These are phyloP conservation scores for Berberis vulgaris DNA, from an alignment of 164 flowering plant genomes.

Conservation along the genomic window DNA sequence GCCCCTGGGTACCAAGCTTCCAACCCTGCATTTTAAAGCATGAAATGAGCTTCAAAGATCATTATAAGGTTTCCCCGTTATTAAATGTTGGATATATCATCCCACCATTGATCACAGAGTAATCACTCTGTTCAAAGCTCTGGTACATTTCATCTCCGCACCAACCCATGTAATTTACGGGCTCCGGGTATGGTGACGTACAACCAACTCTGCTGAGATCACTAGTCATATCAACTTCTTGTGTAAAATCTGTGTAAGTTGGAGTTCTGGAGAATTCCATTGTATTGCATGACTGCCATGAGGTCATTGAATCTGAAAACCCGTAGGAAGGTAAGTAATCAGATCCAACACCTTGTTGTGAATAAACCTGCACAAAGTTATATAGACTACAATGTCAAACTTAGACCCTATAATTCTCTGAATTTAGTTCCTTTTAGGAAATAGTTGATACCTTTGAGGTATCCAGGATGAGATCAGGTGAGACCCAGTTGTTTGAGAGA, in stretches of 20 bases:
- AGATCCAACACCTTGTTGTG: constrained; percentile 22
- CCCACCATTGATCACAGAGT: constrained; percentile 22
- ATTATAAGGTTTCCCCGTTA: constrained; percentile 3
- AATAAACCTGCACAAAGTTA: constrained; percentile 27
- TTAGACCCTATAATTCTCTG: no score
- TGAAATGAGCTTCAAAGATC: constrained; percentile 11
- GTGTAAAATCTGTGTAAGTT: constrained; percentile 39
- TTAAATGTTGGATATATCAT: constrained; percentile 5
- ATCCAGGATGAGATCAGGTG: constrained; percentile 54
- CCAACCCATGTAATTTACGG: constrained; percentile 28
- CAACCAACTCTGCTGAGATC: constrained; percentile 27
- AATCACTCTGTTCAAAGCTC: constrained; percentile 29
- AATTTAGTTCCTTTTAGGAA: not conserved
- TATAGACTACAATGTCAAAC: no score
- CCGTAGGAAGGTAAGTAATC: constrained; percentile 20
- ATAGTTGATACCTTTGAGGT: constrained; percentile 46
- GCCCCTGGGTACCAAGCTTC: constrained; percentile 17
- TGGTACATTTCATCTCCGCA: constrained; percentile 27
- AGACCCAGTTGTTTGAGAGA: constrained; percentile 30
- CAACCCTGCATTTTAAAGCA: constrained; percentile 26
- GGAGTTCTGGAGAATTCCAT: constrained; percentile 31
- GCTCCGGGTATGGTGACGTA: constrained; percentile 39
- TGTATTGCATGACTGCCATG: constrained; percentile 30
- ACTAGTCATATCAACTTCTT: constrained; percentile 32
- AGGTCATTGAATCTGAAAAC: constrained; percentile 16